These are phyloP conservation scores for Rhizopus arrhizus DNA, from an alignment of 371 early-diverging fungal species.

Conservation along the genomic window DNA sequence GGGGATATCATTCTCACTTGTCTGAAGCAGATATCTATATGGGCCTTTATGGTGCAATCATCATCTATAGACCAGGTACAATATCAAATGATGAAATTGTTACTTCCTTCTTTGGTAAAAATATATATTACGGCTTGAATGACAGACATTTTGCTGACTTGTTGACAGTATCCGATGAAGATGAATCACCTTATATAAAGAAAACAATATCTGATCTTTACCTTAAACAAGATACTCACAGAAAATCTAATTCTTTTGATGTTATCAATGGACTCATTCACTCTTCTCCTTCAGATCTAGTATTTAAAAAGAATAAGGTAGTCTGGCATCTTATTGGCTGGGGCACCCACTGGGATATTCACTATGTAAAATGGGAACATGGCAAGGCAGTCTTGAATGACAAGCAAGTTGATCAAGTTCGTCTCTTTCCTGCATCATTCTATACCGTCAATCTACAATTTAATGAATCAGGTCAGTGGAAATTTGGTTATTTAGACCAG, in stretches of 20 bases:
- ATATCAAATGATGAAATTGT: slow-evolving; percentile 39
- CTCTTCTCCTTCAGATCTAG: slow-evolving; percentile 31
- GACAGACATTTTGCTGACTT: too few relatives aligned
- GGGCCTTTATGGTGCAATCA: slow-evolving; percentile 53
- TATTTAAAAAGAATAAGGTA: slow-evolving; percentile 10
- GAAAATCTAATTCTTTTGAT: slow-evolving; percentile 29
- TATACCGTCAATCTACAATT: slow-evolving; percentile 23
- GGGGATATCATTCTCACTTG: slow-evolving; percentile 60
- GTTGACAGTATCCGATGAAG: slow-evolving; percentile 40
- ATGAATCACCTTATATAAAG: slow-evolving; percentile 38
- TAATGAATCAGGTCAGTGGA: background rate
- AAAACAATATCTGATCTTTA: slow-evolving; percentile 26
- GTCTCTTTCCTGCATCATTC: slow-evolving; percentile 46
- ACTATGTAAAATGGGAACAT: slow-evolving; percentile 38
- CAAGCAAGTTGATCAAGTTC: slow-evolving; percentile 18
- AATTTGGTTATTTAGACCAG: slow-evolving; percentile 12
- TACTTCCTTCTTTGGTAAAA: slow-evolving; percentile 40
- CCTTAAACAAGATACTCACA: background rate
- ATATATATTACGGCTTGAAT: too few relatives aligned
- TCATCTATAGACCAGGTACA: slow-evolving; percentile 45
- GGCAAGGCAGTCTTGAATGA: slow-evolving; percentile 17
- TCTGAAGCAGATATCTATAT: slow-evolving; percentile 47
- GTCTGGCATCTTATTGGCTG: slow-evolving; percentile 50
- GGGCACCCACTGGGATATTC: slow-evolving; percentile 43
- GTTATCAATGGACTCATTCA: slow-evolving; percentile 42